A percentile compares a stretch with the other conserved stretches of the same genome.
Conservation (phyloP, 129 eudicot genomes). For the Ambrosia artemisiifolia region DNA sequence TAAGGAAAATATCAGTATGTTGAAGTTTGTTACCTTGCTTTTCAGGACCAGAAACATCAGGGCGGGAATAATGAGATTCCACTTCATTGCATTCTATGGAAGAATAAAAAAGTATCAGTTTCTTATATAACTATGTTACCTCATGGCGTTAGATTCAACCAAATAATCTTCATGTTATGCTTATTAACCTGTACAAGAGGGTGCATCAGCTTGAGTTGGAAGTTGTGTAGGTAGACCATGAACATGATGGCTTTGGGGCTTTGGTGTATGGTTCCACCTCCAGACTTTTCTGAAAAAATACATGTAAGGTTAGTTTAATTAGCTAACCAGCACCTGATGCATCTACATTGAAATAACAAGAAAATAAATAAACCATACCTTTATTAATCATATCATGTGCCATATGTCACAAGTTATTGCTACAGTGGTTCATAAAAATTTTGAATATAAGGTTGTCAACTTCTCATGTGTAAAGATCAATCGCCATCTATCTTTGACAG, state of each 20-base stretch:
- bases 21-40: constrained; percentile 40
- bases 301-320: constrained; percentile 6
- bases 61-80: constrained; percentile 61
- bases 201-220: constrained; percentile 75
- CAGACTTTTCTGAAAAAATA: too few species aligned
- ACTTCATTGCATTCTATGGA: constrained; percentile 58
- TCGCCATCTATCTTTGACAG: constrained; percentile 97
- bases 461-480: constrained; percentile 90
- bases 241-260: constrained; percentile 34
- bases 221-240: too few species aligned
- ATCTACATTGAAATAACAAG: neutral
- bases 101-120: constrained; percentile 3
- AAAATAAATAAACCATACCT: constrained; percentile 37
- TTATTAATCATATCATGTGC: constrained; percentile 61
- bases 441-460: constrained; percentile 86
- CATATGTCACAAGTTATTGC: constrained; percentile 45
- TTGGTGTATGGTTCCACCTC: too few species aligned
- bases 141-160: neutral
- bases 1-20: neutral
- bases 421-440: constrained; percentile 85
- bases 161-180: neutral
- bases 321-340: constrained; percentile 3
- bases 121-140: neutral
- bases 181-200: constrained; percentile 73
- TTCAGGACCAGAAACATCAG: constrained; percentile 80